Evolutionary conservation across 306 rosid species (phyloP), one percentile per base, ranked within the genome.

Genomic region (Gillenia trifoliata): DNA sequence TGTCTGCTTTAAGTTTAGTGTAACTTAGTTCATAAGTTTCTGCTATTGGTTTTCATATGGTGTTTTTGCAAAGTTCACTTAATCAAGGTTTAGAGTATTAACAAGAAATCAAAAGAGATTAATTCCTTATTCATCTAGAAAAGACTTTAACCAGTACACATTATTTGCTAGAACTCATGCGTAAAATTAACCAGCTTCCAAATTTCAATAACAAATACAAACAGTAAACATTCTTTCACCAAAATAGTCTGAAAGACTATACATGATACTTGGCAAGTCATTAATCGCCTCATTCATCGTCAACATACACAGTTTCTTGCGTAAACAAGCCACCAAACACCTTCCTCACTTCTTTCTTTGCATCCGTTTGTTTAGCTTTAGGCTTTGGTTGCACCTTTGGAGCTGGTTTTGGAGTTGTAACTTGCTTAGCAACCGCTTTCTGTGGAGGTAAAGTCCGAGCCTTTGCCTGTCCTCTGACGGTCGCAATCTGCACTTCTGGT

Each of bases 271-370:
- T 57, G 19, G 30, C 50, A 20, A 59, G 52, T 9, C 8, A 64
- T 47, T 13, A 23, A 5, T 34, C 63, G 49, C 29, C 55, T 90
- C 90, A 95, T 26, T 92, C 99, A 59, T 95, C 99, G 26, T 92
- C 99, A 64, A 92, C 78, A 64, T 92, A 95, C 72, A 95, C 78
- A 64, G 99, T 95, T 87, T 95, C 98, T 87, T 95, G 97, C 77
- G 85, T 76, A 82, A 92, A 95, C 75, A 95, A 75, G 45, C 99
- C 99, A 31, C 99, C 99, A 77, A 92, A 90, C 70, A 92, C 89
- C 40, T 85, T 92, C 93, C 96, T 90, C 55, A 92, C 94, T 74
- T 86, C 90, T 23, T 25, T 66, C 52, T 80, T 77, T 40, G 16
- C 43, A 62, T 86, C 89, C 8, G 75, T 7, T 8, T 81, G 70